phyloP scores from a whole-genome alignment of 495 filamentous ascomycete species.

The Xylaria bambusicola region DNA sequence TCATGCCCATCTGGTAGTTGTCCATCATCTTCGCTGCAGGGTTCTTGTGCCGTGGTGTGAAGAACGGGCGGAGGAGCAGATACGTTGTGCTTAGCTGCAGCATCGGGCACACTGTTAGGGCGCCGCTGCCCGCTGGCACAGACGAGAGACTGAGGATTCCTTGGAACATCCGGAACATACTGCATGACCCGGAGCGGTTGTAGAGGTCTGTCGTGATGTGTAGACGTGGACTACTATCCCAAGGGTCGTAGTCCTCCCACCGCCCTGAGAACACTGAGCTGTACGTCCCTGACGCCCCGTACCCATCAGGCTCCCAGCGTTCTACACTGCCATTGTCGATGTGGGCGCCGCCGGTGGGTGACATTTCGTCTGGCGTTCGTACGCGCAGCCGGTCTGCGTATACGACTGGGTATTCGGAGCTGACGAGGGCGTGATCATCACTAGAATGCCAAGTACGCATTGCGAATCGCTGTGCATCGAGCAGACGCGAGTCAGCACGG shows the following conservation, averaged over 20 bases:
- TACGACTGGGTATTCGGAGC: slow-evolving; percentile 59
- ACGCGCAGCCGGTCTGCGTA: slow-evolving; percentile 84
- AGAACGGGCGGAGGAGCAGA: slow-evolving; percentile 83
- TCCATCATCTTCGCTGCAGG: slow-evolving; percentile 4
- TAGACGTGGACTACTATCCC: slow-evolving; percentile 72
- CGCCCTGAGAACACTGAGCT: slow-evolving; percentile 66
- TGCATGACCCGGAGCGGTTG: slow-evolving; percentile 77
- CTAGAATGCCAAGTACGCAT: slow-evolving; percentile 76
- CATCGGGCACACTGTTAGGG: slow-evolving; percentile 76
- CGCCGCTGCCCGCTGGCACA: slow-evolving; percentile 66
- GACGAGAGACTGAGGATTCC: slow-evolving; percentile 76
- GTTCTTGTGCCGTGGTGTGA: slow-evolving; percentile 49
- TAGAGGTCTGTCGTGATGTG: slow-evolving; percentile 75
- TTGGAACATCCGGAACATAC: slow-evolving; percentile 85
- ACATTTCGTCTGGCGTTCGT: slow-evolving; percentile 60
- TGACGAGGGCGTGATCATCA: slow-evolving; percentile 63
- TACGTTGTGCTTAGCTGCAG: slow-evolving; percentile 77
- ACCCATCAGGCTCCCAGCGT: slow-evolving; percentile 85
- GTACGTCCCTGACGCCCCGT: slow-evolving; percentile 69
- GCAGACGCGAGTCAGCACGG: slow-evolving; percentile 70
- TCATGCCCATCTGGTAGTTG: slow-evolving; percentile 8
- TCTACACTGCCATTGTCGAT: slow-evolving; percentile 82
- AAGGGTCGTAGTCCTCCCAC: slow-evolving; percentile 85
- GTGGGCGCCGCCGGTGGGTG: slow-evolving; percentile 59
- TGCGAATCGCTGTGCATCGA: slow-evolving; percentile 71